Base-by-base conservation (phyloP, 148 eudicot genomes). In the Rhododendron kiyosumense region DNA sequence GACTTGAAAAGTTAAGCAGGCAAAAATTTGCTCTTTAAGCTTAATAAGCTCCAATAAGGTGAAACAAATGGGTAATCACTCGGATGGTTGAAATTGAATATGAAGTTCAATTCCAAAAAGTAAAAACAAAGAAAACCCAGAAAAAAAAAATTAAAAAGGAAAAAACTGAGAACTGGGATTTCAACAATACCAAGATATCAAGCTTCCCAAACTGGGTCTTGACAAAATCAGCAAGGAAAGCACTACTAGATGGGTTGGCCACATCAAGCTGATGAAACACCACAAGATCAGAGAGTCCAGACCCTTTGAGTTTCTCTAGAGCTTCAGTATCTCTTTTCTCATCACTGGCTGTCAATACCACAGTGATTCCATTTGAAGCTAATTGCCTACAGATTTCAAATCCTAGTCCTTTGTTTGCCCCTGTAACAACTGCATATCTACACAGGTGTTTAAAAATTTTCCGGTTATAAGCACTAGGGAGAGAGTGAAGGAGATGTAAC, bases 251-350 rank as follows among this genome's bases (percentile, higher is more conserved):
- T 1, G 87, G 63, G 24, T 89, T 80, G 2, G 63, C 15, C 15
- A 89, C 85, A 84, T 89, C 89, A 45, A 88, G 88, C 63, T 74
- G 85, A 85, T 85, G 90, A 75, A 84, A 90, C 12, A 76, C 32
- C 38, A 90, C 78, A 61, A 4, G 26, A 43, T 81, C 57, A 24
- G 76, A 83, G 26, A 86, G 32, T 24, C 84, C 90, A 30, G 77
- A 79, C 2, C 45, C 76, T 65, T 81, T 87, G n/a, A 88, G 87
- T 1, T 75, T 85, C 7, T 90, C 81, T 6, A 82, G 46, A 81
- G 90, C 90, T 88, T 88, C 88, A 83, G 48, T 43, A 10, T 90
- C 92, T 57, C 43, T 83, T 18, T 84, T 80, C 81, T 86, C 84
- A 84, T 86, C 83, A 81, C 90, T 88, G 0, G 86, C 86, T 32